Percentiles rank a stretch among this genome's conserved stretches.
Evolutionary conservation across 164 flowering plant species (phyloP).

Genomic region (Stephania japonica): DNA sequence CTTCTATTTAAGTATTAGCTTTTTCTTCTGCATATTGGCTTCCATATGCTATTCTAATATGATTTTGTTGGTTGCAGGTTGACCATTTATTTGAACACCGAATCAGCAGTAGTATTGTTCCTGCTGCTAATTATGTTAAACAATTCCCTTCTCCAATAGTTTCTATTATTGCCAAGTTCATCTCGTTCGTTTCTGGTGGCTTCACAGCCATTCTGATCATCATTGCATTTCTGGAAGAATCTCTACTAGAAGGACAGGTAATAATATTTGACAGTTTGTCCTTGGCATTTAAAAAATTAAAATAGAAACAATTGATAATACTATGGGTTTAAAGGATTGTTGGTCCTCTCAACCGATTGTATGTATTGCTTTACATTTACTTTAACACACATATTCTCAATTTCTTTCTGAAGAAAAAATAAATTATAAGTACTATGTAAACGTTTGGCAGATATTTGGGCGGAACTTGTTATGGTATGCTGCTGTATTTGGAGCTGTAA

Average conservation of each 20-base stretch:
- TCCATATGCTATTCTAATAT: conserved; percentile 1
- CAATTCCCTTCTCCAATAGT: conserved; percentile 93
- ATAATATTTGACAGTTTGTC: conserved; percentile 5
- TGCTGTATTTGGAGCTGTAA: conserved; percentile 93
- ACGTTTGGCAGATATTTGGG: conserved; percentile 71
- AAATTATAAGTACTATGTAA: not conserved
- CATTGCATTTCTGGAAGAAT: conserved; percentile 93
- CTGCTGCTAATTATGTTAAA: conserved; percentile 82
- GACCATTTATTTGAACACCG: conserved; percentile 95
- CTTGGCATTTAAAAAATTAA: not conserved
- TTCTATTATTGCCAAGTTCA: conserved; percentile 76
- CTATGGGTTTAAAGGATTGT: too few relatives aligned
- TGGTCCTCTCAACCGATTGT: too few relatives aligned
- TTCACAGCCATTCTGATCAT: conserved; percentile 92
- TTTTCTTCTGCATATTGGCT: not conserved
- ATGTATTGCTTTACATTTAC: too few relatives aligned
- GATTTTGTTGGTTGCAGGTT: conserved; percentile 47
- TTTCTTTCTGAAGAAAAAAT: not conserved
- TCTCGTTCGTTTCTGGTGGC: conserved; percentile 93
- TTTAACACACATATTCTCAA: not conserved
- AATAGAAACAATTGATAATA: too few relatives aligned
- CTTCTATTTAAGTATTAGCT: not conserved
- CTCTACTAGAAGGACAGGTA: conserved; percentile 99
- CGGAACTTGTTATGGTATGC: conserved; percentile 96
- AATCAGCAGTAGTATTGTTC: conserved; percentile 67